Evolutionary conservation across 306 rosid species (phyloP).

Genomic region (Bauhinia variegata): DNA sequence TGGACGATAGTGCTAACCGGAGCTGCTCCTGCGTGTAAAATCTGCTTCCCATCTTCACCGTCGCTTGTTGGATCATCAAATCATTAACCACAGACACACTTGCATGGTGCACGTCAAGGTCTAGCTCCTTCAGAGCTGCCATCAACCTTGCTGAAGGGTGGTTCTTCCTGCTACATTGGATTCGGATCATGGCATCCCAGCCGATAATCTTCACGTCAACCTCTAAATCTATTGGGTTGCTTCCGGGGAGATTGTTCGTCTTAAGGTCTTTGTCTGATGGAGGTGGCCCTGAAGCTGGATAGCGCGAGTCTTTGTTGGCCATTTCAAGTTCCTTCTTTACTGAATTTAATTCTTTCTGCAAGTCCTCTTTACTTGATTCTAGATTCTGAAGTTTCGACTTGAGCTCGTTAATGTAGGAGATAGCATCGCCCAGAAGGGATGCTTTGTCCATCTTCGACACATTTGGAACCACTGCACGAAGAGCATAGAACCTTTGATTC

Average conservation of each 20-base stretch:
- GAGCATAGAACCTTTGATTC: conserved; percentile 90
- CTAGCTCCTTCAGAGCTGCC: conserved; percentile 89
- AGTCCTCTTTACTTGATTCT: conserved; percentile 66
- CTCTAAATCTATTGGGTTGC: conserved; percentile 56
- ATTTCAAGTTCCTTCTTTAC: conserved; percentile 61
- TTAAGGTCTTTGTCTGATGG: conserved; percentile 43
- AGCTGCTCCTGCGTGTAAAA: conserved; percentile 93
- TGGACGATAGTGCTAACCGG: conserved; percentile 60
- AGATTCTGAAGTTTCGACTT: conserved; percentile 63
- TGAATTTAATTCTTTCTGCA: conserved; percentile 64
- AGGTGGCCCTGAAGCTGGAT: conserved; percentile 14
- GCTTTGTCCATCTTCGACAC: conserved; percentile 99
- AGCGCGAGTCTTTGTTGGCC: conserved; percentile 18
- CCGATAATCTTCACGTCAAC: conserved; percentile 91
- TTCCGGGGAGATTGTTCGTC: conserved; percentile 22
- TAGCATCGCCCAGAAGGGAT: conserved; percentile 85
- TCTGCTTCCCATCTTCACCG: conserved; percentile 86
- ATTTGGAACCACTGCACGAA: conserved; percentile 90
- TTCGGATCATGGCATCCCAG: conserved; percentile 91
- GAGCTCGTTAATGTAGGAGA: conserved; percentile 80
- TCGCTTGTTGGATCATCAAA: conserved; percentile 93
- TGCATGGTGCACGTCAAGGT: conserved; percentile 88
- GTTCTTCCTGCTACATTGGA: conserved; percentile 83
- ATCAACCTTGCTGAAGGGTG: conserved; percentile 87
- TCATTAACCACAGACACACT: conserved; percentile 90